Evolutionary conservation across 257 asterid genomes (phyloP).

Genomic region (Solanum sejunctum): DNA sequence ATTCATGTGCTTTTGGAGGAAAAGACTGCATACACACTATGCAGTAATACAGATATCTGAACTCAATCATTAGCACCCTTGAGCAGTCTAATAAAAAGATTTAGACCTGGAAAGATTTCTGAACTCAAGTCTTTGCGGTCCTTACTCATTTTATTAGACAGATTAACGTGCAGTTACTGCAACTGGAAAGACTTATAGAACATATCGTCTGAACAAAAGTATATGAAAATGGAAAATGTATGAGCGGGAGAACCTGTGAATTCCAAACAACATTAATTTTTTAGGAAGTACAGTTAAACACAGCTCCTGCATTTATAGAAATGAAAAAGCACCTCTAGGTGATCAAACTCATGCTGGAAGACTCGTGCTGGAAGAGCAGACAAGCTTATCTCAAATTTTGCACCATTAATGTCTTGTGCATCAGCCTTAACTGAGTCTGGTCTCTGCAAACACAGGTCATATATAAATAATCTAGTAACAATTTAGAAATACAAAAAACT

Average conservation of each 20-base stretch:
- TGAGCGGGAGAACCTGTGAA: slow-evolving; percentile 34
- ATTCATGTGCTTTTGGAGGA: neutral
- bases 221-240: slow-evolving; percentile 23
- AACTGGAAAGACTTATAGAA: neutral
- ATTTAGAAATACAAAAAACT: neutral
- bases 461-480: neutral
- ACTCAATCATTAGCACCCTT: neutral
- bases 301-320: neutral
- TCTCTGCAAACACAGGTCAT: slow-evolving; percentile 35
- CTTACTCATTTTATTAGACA: neutral
- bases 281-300: neutral
- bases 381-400: slow-evolving; percentile 54
- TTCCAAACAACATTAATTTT: neutral
- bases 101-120: neutral
- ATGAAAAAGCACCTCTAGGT: slow-evolving; percentile 49
- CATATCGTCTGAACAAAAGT: neutral
- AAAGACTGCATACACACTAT: neutral
- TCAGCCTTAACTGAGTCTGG: slow-evolving; percentile 73
- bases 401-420: slow-evolving; percentile 72
- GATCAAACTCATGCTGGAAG: slow-evolving; percentile 93
- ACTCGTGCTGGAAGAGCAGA: slow-evolving; percentile 74
- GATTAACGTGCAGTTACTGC: neutral
- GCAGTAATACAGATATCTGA: neutral
- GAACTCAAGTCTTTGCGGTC: neutral
- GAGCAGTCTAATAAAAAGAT: neutral